Evolutionary conservation across 1,139 yeast species (phyloP), one percentile per base, ranked within the genome.

Genomic region (Yamadazyma buinensis): DNA sequence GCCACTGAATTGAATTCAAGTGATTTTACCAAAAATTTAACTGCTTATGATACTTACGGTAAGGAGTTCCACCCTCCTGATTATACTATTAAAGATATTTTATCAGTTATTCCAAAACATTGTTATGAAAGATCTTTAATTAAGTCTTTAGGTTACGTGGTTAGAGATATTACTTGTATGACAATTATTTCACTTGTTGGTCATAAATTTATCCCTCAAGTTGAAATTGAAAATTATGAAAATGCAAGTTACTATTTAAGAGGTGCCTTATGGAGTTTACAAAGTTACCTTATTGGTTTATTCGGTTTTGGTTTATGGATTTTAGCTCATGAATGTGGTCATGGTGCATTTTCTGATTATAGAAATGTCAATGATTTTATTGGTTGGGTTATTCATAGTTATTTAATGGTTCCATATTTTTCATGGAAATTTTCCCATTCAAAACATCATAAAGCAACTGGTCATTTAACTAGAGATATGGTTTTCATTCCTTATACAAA

Each of bases 241-340:
- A 38, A 36, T 7, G 38, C 56, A 28, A 55, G 64, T 4, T 35
- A 43, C 34, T 39, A 34, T 27, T 33, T 57, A 13, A 55, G 75
- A 38, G 64, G 64, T 37, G 59, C 51, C 4, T 61, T 66, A 23
- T 68, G 74, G 73, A 42, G 57, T 35, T 54, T 54, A 7, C 64
- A 66, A 47, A 55, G 64, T 20, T 55, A 69, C 39, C 58, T 64
- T 29, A 77, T 78, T 48, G 86, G 94, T 32, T 66, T 84, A 46
- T 72, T 81, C 50, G 84, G 85, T 22, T 80, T 86, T 42, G 95
- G 95, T 23, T 54, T 82, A 46, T 85, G 95, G 95, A 82, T 85
- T 43, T 61, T 85, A 57, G 95, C 95, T 40, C 95, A 85, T 61
- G 95, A 85, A 63, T 85, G 95, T 66, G 95, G 95, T 35, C 95